A percentile compares a stretch with the other conserved stretches of the same genome.
phyloP scores from a whole-genome alignment of 306 rosid genomes.

The cucumber (Cucumis sativus) region Cucumber_9930_V3 NC_026656.2:2047501-2048000 shows the following conservation, averaged over 20 bases:
- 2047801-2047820: neutral
- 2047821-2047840: neutral
- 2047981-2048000: neutral
- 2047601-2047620: neutral
- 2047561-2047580: constrained; percentile 36
- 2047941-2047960: neutral
- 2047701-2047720: constrained; percentile 8
- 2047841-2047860: neutral
- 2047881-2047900: neutral
- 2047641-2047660: neutral
- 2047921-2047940: neutral
- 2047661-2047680: neutral
- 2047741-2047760: neutral
- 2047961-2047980: neutral
- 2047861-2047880: neutral
- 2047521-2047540: neutral
- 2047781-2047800: neutral
- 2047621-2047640: neutral
- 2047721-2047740: neutral
- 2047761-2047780: neutral
- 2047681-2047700: constrained; percentile 18
- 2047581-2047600: constrained; percentile 16
- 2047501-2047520: neutral
- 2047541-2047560: constrained; percentile 42
- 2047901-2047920: neutral